phyloP scores from a whole-genome alignment of 345 rosid species.

The Eucalyptus tenuipes region DNA sequence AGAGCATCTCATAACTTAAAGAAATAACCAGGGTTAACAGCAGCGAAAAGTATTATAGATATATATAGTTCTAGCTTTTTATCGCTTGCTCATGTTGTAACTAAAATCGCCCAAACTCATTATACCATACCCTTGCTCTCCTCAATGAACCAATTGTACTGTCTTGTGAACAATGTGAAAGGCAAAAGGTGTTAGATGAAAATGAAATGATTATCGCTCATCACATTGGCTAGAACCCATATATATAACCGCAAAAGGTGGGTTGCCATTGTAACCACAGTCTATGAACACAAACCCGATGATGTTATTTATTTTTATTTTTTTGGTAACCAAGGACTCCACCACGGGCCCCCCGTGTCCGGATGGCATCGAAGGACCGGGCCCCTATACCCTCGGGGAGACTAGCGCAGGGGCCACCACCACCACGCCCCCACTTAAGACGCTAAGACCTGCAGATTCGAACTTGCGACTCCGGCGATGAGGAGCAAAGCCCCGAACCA shows the following conservation, averaged over 20 bases:
- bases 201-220: not conserved
- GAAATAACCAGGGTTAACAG: not conserved
- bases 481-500: no score
- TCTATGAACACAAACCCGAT: not conserved
- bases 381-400: no score
- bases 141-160: not conserved
- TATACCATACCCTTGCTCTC: not conserved
- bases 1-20: not conserved
- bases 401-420: no score
- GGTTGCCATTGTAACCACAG: not conserved
- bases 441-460: no score
- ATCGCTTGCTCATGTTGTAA: not conserved
- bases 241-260: not conserved
- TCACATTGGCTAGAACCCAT: not conserved
- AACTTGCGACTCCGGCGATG: no score
- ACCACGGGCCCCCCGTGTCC: no score
- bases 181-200: not conserved
- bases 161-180: not conserved
- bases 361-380: no score
- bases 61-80: not conserved
- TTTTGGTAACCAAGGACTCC: no score
- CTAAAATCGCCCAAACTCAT: not conserved
- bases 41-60: not conserved
- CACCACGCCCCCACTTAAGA: no score
- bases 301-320: not conserved